Evolutionary conservation across 1,284 basidiomycete species (phyloP).

Genomic region (Calocybe gambosa): DNA sequence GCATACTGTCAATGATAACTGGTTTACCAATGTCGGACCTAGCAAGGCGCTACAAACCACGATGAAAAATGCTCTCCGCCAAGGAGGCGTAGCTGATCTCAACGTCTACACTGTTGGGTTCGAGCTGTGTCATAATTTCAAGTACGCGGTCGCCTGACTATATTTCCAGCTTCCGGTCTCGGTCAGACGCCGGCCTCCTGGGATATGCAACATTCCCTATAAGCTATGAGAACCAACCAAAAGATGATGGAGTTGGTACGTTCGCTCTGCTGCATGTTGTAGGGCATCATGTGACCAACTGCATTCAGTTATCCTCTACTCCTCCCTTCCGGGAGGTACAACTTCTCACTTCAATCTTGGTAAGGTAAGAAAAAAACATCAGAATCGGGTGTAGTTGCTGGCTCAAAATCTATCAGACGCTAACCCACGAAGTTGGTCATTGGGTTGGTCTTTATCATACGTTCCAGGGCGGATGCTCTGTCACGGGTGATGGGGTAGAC

Average conservation of each 20-base stretch:
- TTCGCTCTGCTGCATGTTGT: background rate
- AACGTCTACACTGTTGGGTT: constrained; percentile 39
- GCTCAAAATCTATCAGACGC: constrained; percentile 4
- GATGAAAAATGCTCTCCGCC: constrained; percentile 38
- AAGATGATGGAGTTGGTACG: constrained; percentile 26
- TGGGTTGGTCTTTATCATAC: constrained; percentile 34
- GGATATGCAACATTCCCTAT: constrained; percentile 29
- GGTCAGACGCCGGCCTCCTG: constrained; percentile 16
- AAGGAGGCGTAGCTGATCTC: constrained; percentile 32
- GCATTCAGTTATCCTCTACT: constrained; percentile 23
- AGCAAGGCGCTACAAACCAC: constrained; percentile 28
- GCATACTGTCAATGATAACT: constrained; percentile 33
- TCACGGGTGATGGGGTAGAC: constrained; percentile 42
- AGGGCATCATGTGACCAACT: background rate
- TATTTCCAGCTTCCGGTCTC: constrained; percentile 13
- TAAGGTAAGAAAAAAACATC: constrained; percentile 10
- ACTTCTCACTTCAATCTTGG: constrained; percentile 21
- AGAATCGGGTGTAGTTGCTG: background rate
- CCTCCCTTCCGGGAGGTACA: constrained; percentile 23
- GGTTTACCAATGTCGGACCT: constrained; percentile 36
- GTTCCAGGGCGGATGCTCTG: constrained; percentile 53
- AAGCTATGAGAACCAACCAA: constrained; percentile 17
- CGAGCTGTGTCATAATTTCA: background rate
- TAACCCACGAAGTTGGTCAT: constrained; percentile 18
- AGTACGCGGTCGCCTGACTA: background rate